Conservation (phyloP, 305 asterid genomes). For the Fraxinus xanthoxyloides region DNA sequence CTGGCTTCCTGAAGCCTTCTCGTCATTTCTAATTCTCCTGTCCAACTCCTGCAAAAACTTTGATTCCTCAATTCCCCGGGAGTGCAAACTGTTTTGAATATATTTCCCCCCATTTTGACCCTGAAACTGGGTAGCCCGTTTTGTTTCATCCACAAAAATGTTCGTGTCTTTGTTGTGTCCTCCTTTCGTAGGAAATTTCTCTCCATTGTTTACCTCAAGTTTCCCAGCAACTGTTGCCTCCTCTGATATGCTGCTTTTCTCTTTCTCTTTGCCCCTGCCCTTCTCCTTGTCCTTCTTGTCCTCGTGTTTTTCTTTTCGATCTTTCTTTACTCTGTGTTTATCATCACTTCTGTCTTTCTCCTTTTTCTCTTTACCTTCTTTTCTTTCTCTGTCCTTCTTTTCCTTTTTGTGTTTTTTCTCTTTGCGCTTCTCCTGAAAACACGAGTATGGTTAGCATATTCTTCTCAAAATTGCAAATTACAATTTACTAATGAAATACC, state of each 20-base stretch:
- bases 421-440: conserved; percentile 56
- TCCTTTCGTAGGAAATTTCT: conserved; percentile 32
- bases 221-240: conserved; percentile 48
- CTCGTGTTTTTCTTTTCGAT: conserved; percentile 49
- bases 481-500: not conserved
- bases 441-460: conserved; percentile 17
- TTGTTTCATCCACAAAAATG: conserved; percentile 31
- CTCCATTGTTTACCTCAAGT: conserved; percentile 36
- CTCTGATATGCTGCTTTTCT: conserved; percentile 50
- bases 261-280: conserved; percentile 51
- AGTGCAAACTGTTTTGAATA: conserved; percentile 27
- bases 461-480: not conserved
- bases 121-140: conserved; percentile 25
- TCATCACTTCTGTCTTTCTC: conserved; percentile 55
- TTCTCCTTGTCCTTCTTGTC: conserved; percentile 53
- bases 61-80: conserved; percentile 38
- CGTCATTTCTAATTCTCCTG: conserved; percentile 55
- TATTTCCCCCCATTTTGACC: conserved; percentile 48
- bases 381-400: conserved; percentile 58
- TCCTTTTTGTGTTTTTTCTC: conserved; percentile 69
- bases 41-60: conserved; percentile 55
- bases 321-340: conserved; percentile 60
- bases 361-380: conserved; percentile 52
- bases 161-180: conserved; percentile 31
- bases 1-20: conserved; percentile 40